Evolutionary conservation across 2,329 filamentous ascomycete species (phyloP), one percentile per base, ranked within the genome.

Genomic region (Alternaria ventricosa): DNA sequence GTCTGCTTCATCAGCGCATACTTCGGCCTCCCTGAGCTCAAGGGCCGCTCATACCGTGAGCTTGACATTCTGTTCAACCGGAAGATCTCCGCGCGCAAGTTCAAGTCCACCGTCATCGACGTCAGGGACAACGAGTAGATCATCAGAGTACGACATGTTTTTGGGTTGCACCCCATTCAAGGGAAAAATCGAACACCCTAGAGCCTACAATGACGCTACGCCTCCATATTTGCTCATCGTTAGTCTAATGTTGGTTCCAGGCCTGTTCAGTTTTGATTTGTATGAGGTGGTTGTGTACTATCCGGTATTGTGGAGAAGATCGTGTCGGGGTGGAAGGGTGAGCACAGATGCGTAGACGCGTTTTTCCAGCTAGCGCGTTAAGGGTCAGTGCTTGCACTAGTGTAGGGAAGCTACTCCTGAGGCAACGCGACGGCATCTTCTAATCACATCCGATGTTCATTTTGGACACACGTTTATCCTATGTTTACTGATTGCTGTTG

Each of bases 61-160:
- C 83, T 87, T 58, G 85, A 87, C 66, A 74, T 73, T 67, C 75
- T 79, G 64, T 79, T 79, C 65, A 66, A 71, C 51, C 66, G 87
- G 69, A 77, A 75, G 59, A 75, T 88, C 41, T 80, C 76, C 0
- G 87, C 87, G 65, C 83, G 87, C 72, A 75, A 87, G 75, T 86
- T 84, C 84, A 87, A 84, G 80, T 71, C 84, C 71, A 88, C 86
- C 0, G 77, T 80, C 3, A 72, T 91, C 73, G 85, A 88, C 71
- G 79, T 89, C 65, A 78, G 84, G 45, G 88, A 89, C 70, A 87
- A 90, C 75, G 85, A 89, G 82, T 90, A 89, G 78, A 54, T 10
- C 12, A 7, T 23, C 13, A 12, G n/a, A 11, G 27, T 18, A 12
- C 49, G 18, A 41, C 12, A n/a, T 53, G 33, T 4, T 5, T 22